Conservation (phyloP, 1,284 basidiomycete genomes). For the Phenoliferia sp. region DNA sequence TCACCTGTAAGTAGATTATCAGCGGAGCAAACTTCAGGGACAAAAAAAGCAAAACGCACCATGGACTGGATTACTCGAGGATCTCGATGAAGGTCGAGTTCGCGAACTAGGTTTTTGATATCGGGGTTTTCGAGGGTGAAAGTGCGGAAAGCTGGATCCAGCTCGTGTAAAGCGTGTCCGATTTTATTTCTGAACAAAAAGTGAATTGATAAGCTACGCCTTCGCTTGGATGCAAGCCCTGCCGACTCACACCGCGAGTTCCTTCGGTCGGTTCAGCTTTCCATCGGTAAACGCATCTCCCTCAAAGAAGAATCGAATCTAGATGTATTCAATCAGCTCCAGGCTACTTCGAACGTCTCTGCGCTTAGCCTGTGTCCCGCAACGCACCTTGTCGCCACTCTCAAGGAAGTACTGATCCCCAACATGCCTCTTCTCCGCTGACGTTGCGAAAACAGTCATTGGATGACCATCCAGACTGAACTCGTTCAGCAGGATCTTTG, state of each 20-base stretch:
- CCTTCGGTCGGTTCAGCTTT: constrained; percentile 68
- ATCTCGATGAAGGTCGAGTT: constrained; percentile 62
- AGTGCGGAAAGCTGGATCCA: constrained; percentile 72
- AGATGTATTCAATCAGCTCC: neutral
- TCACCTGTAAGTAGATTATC: constrained; percentile 13
- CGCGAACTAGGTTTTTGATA: constrained; percentile 61
- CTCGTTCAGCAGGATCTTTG: constrained; percentile 54
- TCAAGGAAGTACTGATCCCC: constrained; percentile 89
- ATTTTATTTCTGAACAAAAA: constrained; percentile 13
- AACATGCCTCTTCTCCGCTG: constrained; percentile 53
- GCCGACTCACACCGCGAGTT: constrained; percentile 47
- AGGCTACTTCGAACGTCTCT: neutral
- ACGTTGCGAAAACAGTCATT: constrained; percentile 78
- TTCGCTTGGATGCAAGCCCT: neutral
- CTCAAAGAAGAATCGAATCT: constrained; percentile 79
- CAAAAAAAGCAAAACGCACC: constrained; percentile 49
- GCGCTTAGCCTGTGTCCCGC: neutral
- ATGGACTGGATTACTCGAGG: constrained; percentile 76
- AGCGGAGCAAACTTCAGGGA: neutral
- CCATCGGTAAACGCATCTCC: constrained; percentile 61
- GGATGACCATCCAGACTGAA: constrained; percentile 78
- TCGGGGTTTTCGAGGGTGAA: constrained; percentile 69
- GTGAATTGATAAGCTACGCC: neutral
- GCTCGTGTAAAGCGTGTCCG: constrained; percentile 65
- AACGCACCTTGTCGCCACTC: constrained; percentile 73